Base-by-base conservation (phyloP, 2,329 filamentous ascomycete species). In the Teratosphaeria destructans region DNA sequence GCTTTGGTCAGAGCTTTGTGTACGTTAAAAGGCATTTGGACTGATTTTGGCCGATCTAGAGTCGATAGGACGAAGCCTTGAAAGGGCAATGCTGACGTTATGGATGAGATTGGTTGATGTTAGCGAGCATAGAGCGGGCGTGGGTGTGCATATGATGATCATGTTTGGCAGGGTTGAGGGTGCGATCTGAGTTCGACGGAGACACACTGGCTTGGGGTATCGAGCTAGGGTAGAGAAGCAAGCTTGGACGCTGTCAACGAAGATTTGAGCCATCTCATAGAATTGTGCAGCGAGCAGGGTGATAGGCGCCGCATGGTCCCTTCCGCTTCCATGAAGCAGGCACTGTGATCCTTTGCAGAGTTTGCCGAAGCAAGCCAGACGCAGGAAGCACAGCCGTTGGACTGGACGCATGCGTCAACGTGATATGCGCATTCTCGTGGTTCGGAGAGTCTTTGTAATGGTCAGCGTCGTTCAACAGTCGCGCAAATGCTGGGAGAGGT, bases 401-500 rank as follows among this genome's bases (percentile, higher is more conserved):
- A 10, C 6, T 14, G n/a, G 54, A 7, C 10, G 29, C 29, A 5
- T 37, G 54, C 29, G 12, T 1, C 16, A 14, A 16, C 23, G 16
- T 56, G 6, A 19, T 23, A 14, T 56, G 12, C 19, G 5, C 14
- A 12, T 7, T 35, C 23, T 56, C 35, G 54, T 32, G 54, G 14
- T 7, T 16, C 12, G 23, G 16, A 37, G 57, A 47, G 54, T 52
- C 57, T 60, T 66, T 54, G 52, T 55, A 60, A 58, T 56, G 56
- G 64, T 66, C 58, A 66, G 65, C 60, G 54, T 64, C 59, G 32
- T 59, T 59, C 49, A 67, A 56, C 49, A 67, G 49, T 16, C 49
- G 39, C 32, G 57, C 60, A 39, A 67, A 61, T 60, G 62, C 65
- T 69, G 54, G 39, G 55, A 58, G 55, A 63, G 52, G 63, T 67